phyloP scores from a whole-genome alignment of 352 stramenopile species.

The Globisporangium rhizosaccharum region DNA sequence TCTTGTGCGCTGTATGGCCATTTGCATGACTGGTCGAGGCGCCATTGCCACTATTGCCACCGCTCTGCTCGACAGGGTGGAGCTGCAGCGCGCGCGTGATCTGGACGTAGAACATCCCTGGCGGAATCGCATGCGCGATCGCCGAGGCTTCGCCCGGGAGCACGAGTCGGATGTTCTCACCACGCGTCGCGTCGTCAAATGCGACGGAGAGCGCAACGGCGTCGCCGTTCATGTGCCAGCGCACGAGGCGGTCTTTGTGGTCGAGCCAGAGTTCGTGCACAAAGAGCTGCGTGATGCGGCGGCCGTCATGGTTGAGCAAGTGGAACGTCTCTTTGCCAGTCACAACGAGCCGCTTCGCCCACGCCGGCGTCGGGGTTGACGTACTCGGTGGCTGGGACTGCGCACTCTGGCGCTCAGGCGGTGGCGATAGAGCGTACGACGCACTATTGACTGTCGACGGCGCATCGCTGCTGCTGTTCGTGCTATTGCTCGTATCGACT shows the following conservation, averaged over 20 bases:
- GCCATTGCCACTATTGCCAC: constrained; percentile 2
- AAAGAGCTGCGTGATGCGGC: constrained; percentile 75
- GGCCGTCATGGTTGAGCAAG: constrained; percentile 48
- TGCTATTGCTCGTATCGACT: background rate
- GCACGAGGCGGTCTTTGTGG: constrained; percentile 76
- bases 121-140: constrained; percentile 67
- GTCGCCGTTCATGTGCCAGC: constrained; percentile 82
- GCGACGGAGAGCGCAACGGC: constrained; percentile 73
- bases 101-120: constrained; percentile 79
- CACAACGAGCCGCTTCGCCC: constrained; percentile 70
- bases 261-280: constrained; percentile 84
- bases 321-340: constrained; percentile 83
- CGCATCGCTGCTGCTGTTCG: constrained; percentile 1
- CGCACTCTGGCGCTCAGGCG: constrained; percentile 1
- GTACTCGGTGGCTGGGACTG: constrained; percentile 17
- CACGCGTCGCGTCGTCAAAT: constrained; percentile 59
- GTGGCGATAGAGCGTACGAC: constrained; percentile 27
- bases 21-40: background rate
- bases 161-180: constrained; percentile 75
- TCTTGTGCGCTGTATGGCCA: background rate
- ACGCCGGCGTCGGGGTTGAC: constrained; percentile 43
- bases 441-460: constrained; percentile 3
- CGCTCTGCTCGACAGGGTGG: constrained; percentile 27
- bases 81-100: constrained; percentile 71
- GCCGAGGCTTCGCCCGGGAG: constrained; percentile 68